Base-by-base conservation (phyloP, 148 eudicot genomes). In the Fagopyrum esculentum region DNA sequence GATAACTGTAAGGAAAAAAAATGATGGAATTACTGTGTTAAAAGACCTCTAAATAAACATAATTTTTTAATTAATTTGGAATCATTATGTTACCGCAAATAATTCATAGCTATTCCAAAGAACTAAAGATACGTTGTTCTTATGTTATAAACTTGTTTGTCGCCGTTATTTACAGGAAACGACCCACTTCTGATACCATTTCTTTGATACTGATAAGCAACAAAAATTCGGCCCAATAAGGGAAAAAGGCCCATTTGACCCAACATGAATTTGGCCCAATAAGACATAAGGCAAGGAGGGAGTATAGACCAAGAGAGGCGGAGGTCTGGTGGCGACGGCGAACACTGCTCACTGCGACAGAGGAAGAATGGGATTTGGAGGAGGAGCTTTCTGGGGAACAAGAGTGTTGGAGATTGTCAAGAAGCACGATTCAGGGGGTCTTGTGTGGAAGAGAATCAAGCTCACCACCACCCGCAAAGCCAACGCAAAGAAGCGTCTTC, bases 401-500 rank as follows among this genome's bases (percentile, higher is more conserved):
- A 80, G 86, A 76, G 85, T 88, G 22, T 48, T 91, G 88, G 90
- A 91, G 83, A 87, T 88, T 19, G 98, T 94, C 66, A 91, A 91
- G 84, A 94, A 94, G 59, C 93, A 91, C 82, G 93, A 94, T 40
- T 90, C 95, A 0, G 90, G 96, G 0, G 98, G 98, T 4, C 86
- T 88, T 16, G 80, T 94, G 35, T 91, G 98, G 98, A 90, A 94
- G 92, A 74, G 97, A 50, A 89, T 94, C 19, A 91, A 94, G 80
- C 97, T 94, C 74, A 90, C 98, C 9, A 13, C 93, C 73, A 94
- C 97, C 73, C 88, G 98, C 74, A 89, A 88, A 78, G 84, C 88
- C 73, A 91, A 94, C 81, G 98, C 97, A 73, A 94, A 91, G 91
- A 94, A 89, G 72, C 90, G 97, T 26, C 92, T 91, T 69, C 91